Evolutionary conservation across 495 filamentous ascomycete species (phyloP), one percentile per base, ranked within the genome.

Genomic region (Cercophora samala): DNA sequence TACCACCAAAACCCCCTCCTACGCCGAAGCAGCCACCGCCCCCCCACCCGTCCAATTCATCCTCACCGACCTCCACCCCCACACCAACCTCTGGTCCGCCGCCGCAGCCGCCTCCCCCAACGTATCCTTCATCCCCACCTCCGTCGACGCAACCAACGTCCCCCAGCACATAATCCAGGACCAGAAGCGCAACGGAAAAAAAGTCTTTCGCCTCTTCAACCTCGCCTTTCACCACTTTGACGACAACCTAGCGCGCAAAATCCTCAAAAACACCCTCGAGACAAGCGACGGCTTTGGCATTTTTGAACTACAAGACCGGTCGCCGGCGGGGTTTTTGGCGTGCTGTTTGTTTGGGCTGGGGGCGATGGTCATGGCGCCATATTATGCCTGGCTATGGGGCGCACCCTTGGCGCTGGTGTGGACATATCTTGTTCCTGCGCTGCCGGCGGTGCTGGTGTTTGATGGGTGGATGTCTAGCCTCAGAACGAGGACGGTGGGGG

Each of bases 221-320:
- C 80, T 93, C 13, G 85, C 89, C 5, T 93, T 92, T 74, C 90
- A 93, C 71, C 90, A 93, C 77, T 92, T 93, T 69, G 83, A 86
- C 63, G 86, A 93, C 69, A 74, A 75, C 18, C 69, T 86, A 25
- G 90, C 89, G 5, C 70, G 68, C 32, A 76, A 76, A 3, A 86
- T 91, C 15, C 74, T 93, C 52, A 76, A 79, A 52, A 88, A 88
- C 69, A 88, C 89, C 0, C 71, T 91, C 2, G 78, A 86, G 66
- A 88, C 64, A 0, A 19, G 9, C 13, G 5, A 42, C 6, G 21
- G 21, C 1, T 56, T 63, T 32, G 86, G 86, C 3, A 92, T 93
- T 66, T 87, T 92, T 65, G 90, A 93, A 74, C 83, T 93, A 13
- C 89, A 92, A 72, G 83, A 85, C 54, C 85, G 90, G 4, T 76